phyloP scores from a whole-genome alignment of 768 basidiomycete genomes.

The Gymnopilus junonius region DNA sequence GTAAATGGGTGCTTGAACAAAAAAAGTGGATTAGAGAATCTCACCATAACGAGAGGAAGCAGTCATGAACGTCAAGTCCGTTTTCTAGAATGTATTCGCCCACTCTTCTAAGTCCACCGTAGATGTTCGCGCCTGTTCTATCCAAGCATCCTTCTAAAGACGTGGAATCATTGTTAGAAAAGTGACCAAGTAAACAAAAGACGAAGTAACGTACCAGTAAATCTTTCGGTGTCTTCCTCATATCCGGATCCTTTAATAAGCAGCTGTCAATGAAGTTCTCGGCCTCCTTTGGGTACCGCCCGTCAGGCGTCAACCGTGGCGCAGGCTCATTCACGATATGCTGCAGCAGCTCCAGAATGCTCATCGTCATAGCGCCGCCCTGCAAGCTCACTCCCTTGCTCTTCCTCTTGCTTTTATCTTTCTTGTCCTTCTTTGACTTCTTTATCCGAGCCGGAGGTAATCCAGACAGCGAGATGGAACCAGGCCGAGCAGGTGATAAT shows the following conservation, averaged over 20 bases:
- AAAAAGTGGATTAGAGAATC: not conserved
- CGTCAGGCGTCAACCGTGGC: conserved; percentile 79
- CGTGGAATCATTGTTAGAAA: conserved; percentile 1
- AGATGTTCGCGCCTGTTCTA: conserved; percentile 62
- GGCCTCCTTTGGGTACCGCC: conserved; percentile 69
- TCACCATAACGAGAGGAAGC: not conserved
- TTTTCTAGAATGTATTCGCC: conserved; percentile 69
- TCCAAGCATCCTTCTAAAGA: conserved; percentile 73
- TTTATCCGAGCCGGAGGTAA: conserved; percentile 40
- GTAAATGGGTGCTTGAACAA: not conserved
- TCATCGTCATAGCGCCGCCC: conserved; percentile 97
- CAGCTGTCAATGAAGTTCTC: conserved; percentile 90
- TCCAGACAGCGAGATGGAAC: conserved; percentile 50
- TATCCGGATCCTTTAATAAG: conserved; percentile 87
- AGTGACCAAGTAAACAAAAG: conserved; percentile 4
- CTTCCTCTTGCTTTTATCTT: conserved; percentile 54
- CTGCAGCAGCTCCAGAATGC: conserved; percentile 93
- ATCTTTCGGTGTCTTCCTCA: conserved; percentile 86
- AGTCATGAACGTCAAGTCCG: conserved; percentile 4
- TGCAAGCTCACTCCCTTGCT: conserved; percentile 92
- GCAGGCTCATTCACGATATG: conserved; percentile 99
- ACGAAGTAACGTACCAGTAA: conserved; percentile 60
- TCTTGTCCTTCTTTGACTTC: conserved; percentile 67
- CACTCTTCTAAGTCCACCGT: conserved; percentile 78
- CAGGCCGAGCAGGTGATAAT: conserved; percentile 72